Evolutionary conservation across 768 basidiomycete species (phyloP), one percentile per base, ranked within the genome.

Genomic region (Auricularia sp.): DNA sequence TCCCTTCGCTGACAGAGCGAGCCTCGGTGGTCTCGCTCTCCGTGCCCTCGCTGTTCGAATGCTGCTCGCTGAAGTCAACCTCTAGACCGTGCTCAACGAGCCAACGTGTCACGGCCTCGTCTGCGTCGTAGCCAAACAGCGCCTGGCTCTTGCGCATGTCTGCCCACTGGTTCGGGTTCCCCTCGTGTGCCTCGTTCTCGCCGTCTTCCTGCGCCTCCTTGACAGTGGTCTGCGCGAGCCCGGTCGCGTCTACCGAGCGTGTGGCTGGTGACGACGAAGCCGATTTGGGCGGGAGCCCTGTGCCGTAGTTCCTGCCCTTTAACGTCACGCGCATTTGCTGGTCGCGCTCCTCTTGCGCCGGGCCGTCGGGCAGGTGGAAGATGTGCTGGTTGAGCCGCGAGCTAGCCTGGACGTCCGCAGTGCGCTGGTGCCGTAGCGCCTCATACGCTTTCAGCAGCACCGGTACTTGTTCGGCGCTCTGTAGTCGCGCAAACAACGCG

Each of bases 331-430:
- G 75, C 83, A 87, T 85, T 18, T 76, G 73, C 3, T 67, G 70
- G 65, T 87, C 86, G 11, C 86, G 77, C 56, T 72, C 73, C 53
- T 75, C 71, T 65, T 86, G 85, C 39, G 77, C 79, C 1, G 79
- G 77, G 0, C 84, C 84, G 63, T 86, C 86, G 0, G 75, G 74
- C 0, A 84, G 71, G 68, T 87, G 85, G 71, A 86, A 86, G 54
- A 80, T 79, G 44, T 75, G 66, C 66, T 83, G 81, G 69, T 85
- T 85, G 36, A 80, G 67, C 1, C 81, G 76, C 3, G 83, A 79
- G 18, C 79, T 76, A 0, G 70, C 69, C 67, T 87, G 85, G 1
- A 82, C 83, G 14, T 70, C 74, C 0, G 80, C 75, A 3, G 83
- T 77, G 34, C 86, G 83, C 4, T 73, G 67, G 39, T 80, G 77